phyloP scores from a whole-genome alignment of 2,329 filamentous ascomycete species.

The Leptographium galeiforme region DNA sequence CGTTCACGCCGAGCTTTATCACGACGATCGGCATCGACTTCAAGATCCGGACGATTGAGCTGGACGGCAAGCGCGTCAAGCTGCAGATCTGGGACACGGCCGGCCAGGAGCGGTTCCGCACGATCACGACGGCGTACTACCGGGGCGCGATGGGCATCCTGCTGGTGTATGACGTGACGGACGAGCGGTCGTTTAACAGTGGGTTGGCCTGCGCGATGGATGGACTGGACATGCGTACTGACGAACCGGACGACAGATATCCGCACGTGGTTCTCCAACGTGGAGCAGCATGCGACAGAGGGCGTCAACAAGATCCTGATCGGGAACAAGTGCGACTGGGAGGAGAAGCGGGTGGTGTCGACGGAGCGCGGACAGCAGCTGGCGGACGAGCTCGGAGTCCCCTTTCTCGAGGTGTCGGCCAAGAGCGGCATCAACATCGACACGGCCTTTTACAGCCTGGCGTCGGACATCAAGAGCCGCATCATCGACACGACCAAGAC shows the following conservation, averaged over 20 bases:
- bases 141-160: slow-evolving; percentile 96
- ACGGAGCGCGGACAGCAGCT: slow-evolving; percentile 87
- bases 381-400: slow-evolving; percentile 90
- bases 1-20: slow-evolving; percentile 94
- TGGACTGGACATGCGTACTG: slow-evolving; percentile 5
- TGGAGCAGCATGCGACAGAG: slow-evolving; percentile 94
- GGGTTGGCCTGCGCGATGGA: slow-evolving; percentile 21
- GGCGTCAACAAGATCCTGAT: slow-evolving; percentile 99
- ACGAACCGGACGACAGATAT: slow-evolving; percentile 55
- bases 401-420: slow-evolving; percentile 95
- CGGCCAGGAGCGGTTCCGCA: slow-evolving; percentile 94
- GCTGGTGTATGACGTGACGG: slow-evolving; percentile 95
- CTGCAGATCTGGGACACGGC: slow-evolving; percentile 99
- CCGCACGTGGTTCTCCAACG: slow-evolving; percentile 98
- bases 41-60: slow-evolving; percentile 98
- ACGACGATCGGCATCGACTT: slow-evolving; percentile 99
- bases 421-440: slow-evolving; percentile 99
- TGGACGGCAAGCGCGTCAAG: slow-evolving; percentile 98
- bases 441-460: slow-evolving; percentile 92
- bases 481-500: slow-evolving; percentile 84
- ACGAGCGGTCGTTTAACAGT: slow-evolving; percentile 94
- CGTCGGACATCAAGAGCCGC: slow-evolving; percentile 94
- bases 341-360: slow-evolving; percentile 91
- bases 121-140: slow-evolving; percentile 98
- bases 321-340: slow-evolving; percentile 99